A percentile compares a stretch with the other conserved stretches of the same genome.
Conservation (phyloP, 2,329 filamentous ascomycete genomes). For the Cladophialophora immunda region DNA sequence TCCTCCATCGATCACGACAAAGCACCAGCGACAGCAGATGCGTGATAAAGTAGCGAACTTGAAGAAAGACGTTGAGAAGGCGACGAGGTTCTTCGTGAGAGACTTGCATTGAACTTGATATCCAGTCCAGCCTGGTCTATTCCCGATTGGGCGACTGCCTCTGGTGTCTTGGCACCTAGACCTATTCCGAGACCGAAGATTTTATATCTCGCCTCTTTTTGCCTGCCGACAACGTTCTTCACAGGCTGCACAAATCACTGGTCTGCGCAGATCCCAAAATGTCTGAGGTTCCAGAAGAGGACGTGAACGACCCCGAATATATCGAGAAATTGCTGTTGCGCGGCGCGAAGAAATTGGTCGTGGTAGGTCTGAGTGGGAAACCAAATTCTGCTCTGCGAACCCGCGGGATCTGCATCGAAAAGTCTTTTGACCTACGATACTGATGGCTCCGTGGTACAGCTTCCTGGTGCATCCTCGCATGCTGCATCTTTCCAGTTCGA, state of each 20-base stretch:
- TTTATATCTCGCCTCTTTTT: neutral
- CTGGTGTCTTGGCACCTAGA: neutral
- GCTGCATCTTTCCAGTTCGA: constrained; percentile 95
- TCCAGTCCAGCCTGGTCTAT: neutral
- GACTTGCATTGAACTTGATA: neutral
- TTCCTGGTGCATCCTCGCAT: constrained; percentile 82
- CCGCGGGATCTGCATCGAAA: neutral
- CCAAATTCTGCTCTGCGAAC: constrained; percentile 7
- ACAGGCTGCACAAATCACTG: too few relatives aligned
- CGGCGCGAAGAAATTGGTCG: constrained; percentile 36
- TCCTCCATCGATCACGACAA: too few relatives aligned
- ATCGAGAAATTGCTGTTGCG: constrained; percentile 36
- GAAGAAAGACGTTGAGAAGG: neutral
- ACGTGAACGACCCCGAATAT: constrained; percentile 23
- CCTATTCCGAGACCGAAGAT: neutral
- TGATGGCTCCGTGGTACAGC: constrained; percentile 57
- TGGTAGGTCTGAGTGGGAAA: constrained; percentile 29
- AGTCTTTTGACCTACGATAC: neutral
- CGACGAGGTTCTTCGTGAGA: neutral
- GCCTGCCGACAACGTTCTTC: neutral
- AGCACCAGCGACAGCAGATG: too few relatives aligned
- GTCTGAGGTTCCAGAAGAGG: constrained; percentile 20
- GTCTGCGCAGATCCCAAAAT: constrained; percentile 11
- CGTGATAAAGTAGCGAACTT: too few relatives aligned
- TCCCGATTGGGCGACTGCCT: neutral